Evolutionary conservation across 1,284 basidiomycete genomes (phyloP).

Genomic region (Sphagnurus paluster): DNA sequence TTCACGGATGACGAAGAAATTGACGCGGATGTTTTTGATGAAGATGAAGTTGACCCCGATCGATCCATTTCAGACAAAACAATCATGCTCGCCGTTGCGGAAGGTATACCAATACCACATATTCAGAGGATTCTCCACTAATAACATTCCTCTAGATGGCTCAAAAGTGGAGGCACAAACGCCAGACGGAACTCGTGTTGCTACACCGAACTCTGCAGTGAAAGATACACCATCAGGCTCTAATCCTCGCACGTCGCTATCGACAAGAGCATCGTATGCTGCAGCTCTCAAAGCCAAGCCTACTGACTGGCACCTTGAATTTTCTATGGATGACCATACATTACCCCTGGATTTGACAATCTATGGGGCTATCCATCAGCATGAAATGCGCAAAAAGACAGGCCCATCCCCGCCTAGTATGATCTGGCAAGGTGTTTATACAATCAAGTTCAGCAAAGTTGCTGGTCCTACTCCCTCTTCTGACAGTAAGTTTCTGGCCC

Average conservation of each 20-base stretch:
- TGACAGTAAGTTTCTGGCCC: constrained; percentile 54
- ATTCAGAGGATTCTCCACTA: not conserved
- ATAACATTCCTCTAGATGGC: constrained; percentile 56
- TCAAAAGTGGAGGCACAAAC: constrained; percentile 93
- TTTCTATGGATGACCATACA: constrained; percentile 85
- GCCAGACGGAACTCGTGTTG: constrained; percentile 91
- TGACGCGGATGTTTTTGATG: constrained; percentile 79
- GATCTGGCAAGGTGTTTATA: constrained; percentile 89
- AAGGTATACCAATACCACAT: constrained; percentile 52
- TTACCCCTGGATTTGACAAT: constrained; percentile 89
- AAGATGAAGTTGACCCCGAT: constrained; percentile 69
- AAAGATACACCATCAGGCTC: constrained; percentile 36
- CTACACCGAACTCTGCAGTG: constrained; percentile 72
- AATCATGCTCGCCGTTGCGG: constrained; percentile 79
- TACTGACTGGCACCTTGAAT: constrained; percentile 95
- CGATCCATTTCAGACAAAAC: constrained; percentile 74
- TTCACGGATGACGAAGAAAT: constrained; percentile 82
- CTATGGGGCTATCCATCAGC: constrained; percentile 92
- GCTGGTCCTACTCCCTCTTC: constrained; percentile 71
- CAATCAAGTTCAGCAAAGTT: constrained; percentile 92
- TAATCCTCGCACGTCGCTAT: constrained; percentile 38
- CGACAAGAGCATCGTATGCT: constrained; percentile 80
- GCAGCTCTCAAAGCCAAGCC: constrained; percentile 91
- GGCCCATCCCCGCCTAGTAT: constrained; percentile 63
- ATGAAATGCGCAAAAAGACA: constrained; percentile 74